A percentile compares a stretch with the other conserved stretches of the same genome.
phyloP scores from a whole-genome alignment of 1,139 yeast genomes.

The Yamadazyma friedrichii region DNA sequence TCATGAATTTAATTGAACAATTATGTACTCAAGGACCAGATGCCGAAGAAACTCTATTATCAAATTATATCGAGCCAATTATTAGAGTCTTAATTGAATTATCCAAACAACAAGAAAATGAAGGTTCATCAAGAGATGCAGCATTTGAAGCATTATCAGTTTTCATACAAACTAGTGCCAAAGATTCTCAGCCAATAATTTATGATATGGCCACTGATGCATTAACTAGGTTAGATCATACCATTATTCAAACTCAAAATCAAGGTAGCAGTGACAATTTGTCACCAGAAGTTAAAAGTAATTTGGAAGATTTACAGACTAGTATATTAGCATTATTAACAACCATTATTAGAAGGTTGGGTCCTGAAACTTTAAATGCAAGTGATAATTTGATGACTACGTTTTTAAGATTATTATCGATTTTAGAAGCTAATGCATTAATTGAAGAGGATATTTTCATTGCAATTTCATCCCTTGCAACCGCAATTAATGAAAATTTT shows the following conservation, averaged over 20 bases:
- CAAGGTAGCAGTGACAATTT: slow-evolving; percentile 49
- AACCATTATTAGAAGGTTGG: slow-evolving; percentile 82
- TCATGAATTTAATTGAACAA: slow-evolving; percentile 88
- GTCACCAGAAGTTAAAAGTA: slow-evolving; percentile 67
- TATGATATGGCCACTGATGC: slow-evolving; percentile 74
- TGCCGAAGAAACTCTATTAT: slow-evolving; percentile 60
- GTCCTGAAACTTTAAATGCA: slow-evolving; percentile 60
- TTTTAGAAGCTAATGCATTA: slow-evolving; percentile 66
- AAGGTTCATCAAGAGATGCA: slow-evolving; percentile 86
- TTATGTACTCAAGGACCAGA: slow-evolving; percentile 59
- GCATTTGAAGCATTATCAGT: slow-evolving; percentile 92
- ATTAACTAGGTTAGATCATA: slow-evolving; percentile 63
- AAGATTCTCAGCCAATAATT: slow-evolving; percentile 66
- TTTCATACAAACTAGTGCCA: slow-evolving; percentile 72
- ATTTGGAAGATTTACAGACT: slow-evolving; percentile 85
- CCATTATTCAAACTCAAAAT: slow-evolving; percentile 39
- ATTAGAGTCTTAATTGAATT: slow-evolving; percentile 71
- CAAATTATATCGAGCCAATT: slow-evolving; percentile 67
- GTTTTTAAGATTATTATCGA: slow-evolving; percentile 65
- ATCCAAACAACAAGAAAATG: slow-evolving; percentile 75
- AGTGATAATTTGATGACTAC: slow-evolving; percentile 84
- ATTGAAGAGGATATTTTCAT: slow-evolving; percentile 94
- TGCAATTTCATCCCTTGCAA: slow-evolving; percentile 87
- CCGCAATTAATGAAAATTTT: slow-evolving; percentile 70
- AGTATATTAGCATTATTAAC: slow-evolving; percentile 85